A percentile compares a stretch with the other conserved stretches of the same genome.
phyloP scores from a whole-genome alignment of 345 rosid genomes.

The Populus euphratica region DNA sequence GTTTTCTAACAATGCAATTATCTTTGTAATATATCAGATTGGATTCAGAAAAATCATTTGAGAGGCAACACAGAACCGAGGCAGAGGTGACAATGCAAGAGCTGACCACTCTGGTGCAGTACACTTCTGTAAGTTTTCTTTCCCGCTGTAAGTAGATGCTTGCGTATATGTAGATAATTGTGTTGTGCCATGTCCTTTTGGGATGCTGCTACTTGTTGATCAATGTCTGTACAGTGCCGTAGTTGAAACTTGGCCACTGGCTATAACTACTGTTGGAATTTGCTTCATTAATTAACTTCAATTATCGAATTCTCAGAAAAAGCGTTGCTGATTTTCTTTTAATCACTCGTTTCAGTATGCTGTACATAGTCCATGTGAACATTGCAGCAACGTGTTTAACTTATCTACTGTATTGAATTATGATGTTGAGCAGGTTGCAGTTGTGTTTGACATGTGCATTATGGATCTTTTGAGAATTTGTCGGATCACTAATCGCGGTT shows the following conservation, averaged over 20 bases:
- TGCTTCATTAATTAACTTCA: background rate
- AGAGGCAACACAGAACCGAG: constrained; percentile 43
- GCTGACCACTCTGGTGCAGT: constrained; percentile 60
- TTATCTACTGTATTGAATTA: background rate
- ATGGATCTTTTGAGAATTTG: background rate
- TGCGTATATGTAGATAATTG: background rate
- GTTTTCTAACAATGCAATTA: constrained; percentile 4
- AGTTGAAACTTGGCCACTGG: background rate
- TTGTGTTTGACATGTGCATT: background rate
- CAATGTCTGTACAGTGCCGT: background rate
- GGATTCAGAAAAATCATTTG: constrained; percentile 44
- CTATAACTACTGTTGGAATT: background rate
- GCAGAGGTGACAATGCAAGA: constrained; percentile 68
- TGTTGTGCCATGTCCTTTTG: background rate
- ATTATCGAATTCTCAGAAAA: background rate
- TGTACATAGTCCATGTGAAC: background rate
- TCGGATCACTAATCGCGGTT: background rate
- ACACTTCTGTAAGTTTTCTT: constrained; percentile 67
- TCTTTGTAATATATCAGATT: constrained; percentile 47
- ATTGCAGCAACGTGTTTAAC: background rate
- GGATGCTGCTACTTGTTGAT: background rate
- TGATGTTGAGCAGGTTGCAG: background rate
- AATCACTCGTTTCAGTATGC: background rate
- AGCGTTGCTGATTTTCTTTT: background rate
- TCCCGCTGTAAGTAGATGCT: background rate